phyloP scores from a whole-genome alignment of 352 stramenopile species.

The Phytophthora litchii region DNA sequence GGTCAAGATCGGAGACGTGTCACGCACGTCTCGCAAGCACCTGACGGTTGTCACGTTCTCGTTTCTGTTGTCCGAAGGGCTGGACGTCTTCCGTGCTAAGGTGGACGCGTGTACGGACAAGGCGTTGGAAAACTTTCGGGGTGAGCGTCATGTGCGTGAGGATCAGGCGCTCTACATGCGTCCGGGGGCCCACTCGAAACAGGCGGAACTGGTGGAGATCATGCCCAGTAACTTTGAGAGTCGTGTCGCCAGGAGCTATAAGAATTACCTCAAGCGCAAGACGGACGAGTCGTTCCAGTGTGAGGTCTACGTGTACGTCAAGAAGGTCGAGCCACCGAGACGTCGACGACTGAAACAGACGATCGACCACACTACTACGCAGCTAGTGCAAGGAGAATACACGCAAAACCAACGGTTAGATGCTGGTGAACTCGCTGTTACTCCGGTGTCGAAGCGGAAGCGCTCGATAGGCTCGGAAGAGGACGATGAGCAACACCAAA shows the following conservation, averaged over 20 bases:
- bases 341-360: slow-evolving; percentile 25
- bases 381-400: slow-evolving; percentile 12
- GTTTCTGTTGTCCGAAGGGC: slow-evolving; percentile 73
- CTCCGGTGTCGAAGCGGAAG: slow-evolving; percentile 29
- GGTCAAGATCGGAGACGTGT: slow-evolving; percentile 78
- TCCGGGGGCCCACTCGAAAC: slow-evolving; percentile 77
- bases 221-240: slow-evolving; percentile 68
- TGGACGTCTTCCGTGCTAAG: slow-evolving; percentile 78
- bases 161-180: slow-evolving; percentile 80
- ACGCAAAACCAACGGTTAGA: slow-evolving; percentile 17
- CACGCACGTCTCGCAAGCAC: slow-evolving; percentile 73
- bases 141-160: slow-evolving; percentile 60
- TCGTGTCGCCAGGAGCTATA: slow-evolving; percentile 72
- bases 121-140: slow-evolving; percentile 48
- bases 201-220: slow-evolving; percentile 79
- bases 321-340: slow-evolving; percentile 46
- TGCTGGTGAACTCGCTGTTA: slow-evolving; percentile 9
- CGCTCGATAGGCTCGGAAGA: slow-evolving; percentile 20
- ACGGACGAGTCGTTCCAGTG: slow-evolving; percentile 61
- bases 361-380: neutral
- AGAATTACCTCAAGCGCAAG: slow-evolving; percentile 83
- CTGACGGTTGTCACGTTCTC: slow-evolving; percentile 62
- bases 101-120: slow-evolving; percentile 60
- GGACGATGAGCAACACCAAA: slow-evolving; percentile 18
- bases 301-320: slow-evolving; percentile 77